Evolutionary conservation across 805 yeast genomes (phyloP).

Genomic region (Starmerella roubikii): DNA sequence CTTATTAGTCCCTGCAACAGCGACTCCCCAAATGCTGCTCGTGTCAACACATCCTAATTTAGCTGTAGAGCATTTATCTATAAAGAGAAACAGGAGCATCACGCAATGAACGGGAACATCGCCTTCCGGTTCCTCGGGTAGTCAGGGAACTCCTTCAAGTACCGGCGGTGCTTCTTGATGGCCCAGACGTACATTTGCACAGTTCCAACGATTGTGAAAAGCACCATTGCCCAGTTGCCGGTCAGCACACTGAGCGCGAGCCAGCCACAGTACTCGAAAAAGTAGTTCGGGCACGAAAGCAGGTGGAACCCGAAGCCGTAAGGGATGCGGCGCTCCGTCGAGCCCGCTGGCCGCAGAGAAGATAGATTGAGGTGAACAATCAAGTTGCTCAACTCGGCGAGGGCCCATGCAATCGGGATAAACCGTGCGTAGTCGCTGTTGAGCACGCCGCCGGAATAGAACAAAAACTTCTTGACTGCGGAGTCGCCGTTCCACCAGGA

Average conservation of each 20-base stretch:
- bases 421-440: slow-evolving; percentile 10
- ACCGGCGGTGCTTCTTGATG: slow-evolving; percentile 61
- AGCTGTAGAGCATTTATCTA: too few relatives aligned
- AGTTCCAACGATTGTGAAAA: slow-evolving; percentile 58
- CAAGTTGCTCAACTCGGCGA: slow-evolving; percentile 61
- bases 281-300: slow-evolving; percentile 89
- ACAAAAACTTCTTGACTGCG: slow-evolving; percentile 12
- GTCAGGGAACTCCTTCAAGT: slow-evolving; percentile 55
- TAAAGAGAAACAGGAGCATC: too few relatives aligned
- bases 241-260: slow-evolving; percentile 51
- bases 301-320: slow-evolving; percentile 69
- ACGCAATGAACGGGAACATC: slow-evolving; percentile 61
- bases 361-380: slow-evolving; percentile 54
- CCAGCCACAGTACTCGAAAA: slow-evolving; percentile 77
- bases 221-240: slow-evolving; percentile 62
- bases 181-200: slow-evolving; percentile 91
- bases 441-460: slow-evolving; percentile 19
- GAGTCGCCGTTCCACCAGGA: slow-evolving; percentile 22
- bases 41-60: too few relatives aligned
- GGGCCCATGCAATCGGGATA: slow-evolving; percentile 23
- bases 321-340: slow-evolving; percentile 56
- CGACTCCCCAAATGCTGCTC: too few relatives aligned
- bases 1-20: too few relatives aligned
- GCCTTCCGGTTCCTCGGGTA: slow-evolving; percentile 73
- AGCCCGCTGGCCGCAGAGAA: slow-evolving; percentile 39